Evolutionary conservation across 202 grass and related monocot species (phyloP).

Genomic region (Zoysia matrella): DNA sequence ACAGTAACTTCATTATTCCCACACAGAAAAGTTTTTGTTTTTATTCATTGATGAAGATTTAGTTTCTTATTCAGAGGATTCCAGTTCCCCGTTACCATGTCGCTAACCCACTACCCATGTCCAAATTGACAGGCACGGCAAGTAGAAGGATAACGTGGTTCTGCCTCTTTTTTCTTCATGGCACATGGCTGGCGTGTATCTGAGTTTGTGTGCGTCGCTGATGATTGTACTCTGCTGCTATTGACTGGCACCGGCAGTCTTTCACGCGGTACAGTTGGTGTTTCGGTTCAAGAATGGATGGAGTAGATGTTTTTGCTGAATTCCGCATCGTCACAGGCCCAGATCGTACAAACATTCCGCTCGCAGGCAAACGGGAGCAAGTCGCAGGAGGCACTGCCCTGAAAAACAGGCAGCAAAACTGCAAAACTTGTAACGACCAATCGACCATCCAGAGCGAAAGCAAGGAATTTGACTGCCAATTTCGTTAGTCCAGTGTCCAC

Average conservation of each 20-base stretch:
- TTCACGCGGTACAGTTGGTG: background rate
- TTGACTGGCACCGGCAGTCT: background rate
- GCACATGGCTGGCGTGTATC: background rate
- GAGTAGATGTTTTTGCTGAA: too few species aligned
- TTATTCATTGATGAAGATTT: background rate
- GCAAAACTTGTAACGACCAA: background rate
- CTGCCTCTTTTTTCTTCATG: background rate
- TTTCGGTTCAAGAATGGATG: background rate
- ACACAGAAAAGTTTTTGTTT: background rate
- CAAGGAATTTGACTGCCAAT: background rate
- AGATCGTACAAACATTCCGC: too few species aligned
- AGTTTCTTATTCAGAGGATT: background rate
- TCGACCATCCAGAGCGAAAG: background rate
- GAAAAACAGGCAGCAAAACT: background rate
- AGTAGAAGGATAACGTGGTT: background rate
- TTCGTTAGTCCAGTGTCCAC: background rate
- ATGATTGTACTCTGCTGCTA: background rate
- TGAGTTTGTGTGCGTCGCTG: background rate
- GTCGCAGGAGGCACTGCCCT: background rate
- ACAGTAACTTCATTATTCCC: too few species aligned
- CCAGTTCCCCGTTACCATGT: too few species aligned
- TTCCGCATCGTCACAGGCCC: too few species aligned
- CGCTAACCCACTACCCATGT: background rate
- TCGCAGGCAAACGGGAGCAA: background rate
- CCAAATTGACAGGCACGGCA: slow-evolving; percentile 8